Evolutionary conservation across 148 eudicot species (phyloP).

Genomic region (Heliamphora exappendiculata): DNA sequence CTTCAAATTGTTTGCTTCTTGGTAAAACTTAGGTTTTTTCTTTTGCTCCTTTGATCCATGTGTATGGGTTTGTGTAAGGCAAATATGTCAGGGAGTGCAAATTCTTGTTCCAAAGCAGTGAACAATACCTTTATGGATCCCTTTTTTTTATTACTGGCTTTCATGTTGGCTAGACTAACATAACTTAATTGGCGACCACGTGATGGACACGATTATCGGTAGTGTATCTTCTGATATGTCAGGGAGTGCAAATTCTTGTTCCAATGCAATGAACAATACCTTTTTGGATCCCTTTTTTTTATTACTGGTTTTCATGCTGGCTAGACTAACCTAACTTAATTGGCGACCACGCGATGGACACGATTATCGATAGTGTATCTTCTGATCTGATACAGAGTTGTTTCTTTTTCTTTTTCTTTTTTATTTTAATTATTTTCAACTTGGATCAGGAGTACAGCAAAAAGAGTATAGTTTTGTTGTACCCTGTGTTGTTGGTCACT

Average conservation of each 20-base stretch:
- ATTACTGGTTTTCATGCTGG: background rate
- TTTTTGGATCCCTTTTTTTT: background rate
- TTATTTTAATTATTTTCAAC: background rate
- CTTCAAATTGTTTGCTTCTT: background rate
- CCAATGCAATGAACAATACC: background rate
- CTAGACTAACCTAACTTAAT: too few species aligned
- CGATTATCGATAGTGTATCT: too few species aligned
- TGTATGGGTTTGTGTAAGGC: background rate
- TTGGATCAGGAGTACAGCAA: background rate
- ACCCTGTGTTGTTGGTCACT: too few species aligned
- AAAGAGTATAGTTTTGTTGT: background rate
- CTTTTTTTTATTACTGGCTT: background rate
- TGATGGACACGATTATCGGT: too few species aligned
- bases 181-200: too few species aligned
- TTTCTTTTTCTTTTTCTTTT: too few species aligned
- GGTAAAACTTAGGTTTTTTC: background rate
- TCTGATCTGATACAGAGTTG: too few species aligned
- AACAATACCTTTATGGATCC: background rate
- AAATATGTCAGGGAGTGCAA: background rate
- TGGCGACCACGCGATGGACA: too few species aligned
- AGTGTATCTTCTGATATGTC: too few species aligned
- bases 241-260: background rate
- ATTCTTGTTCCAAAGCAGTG: background rate
- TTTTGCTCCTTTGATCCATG: background rate
- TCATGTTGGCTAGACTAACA: background rate